These are phyloP conservation scores for Salix exigua DNA, from an alignment of 345 rosid genomes.

Conservation along the genomic window DNA sequence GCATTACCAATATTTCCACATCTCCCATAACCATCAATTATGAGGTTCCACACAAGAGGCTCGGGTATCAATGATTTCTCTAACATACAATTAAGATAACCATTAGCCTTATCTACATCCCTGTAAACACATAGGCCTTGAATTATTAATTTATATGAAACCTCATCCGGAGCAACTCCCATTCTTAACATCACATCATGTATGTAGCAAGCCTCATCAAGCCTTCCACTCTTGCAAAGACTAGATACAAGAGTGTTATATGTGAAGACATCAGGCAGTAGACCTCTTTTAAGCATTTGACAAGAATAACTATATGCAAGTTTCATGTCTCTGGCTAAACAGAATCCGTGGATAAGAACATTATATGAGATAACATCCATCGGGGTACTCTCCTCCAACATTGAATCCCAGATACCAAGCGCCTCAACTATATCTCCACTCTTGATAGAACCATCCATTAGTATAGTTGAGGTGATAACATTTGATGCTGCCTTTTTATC, in stretches of 20 bases:
- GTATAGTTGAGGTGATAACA: slow-evolving; percentile 53
- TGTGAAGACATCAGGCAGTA: slow-evolving; percentile 53
- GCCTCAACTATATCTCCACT: slow-evolving; percentile 50
- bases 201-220: slow-evolving; percentile 49
- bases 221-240: slow-evolving; percentile 54
- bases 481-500: slow-evolving; percentile 32
- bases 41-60: slow-evolving; percentile 60
- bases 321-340: slow-evolving; percentile 33
- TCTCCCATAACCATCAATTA: slow-evolving; percentile 59
- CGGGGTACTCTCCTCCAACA: slow-evolving; percentile 26
- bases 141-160: slow-evolving; percentile 54
- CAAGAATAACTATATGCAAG: slow-evolving; percentile 47
- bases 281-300: slow-evolving; percentile 67
- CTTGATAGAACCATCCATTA: slow-evolving; percentile 68
- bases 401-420: slow-evolving; percentile 43
- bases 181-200: slow-evolving; percentile 41
- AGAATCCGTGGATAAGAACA: slow-evolving; percentile 63
- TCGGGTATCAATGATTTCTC: slow-evolving; percentile 41
- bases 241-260: slow-evolving; percentile 62
- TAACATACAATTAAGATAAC: slow-evolving; percentile 44
- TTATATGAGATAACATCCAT: slow-evolving; percentile 53
- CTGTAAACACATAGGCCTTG: slow-evolving; percentile 50
- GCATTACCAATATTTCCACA: slow-evolving; percentile 47
- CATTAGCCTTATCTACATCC: slow-evolving; percentile 43
- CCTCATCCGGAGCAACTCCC: slow-evolving; percentile 57